phyloP scores from a whole-genome alignment of 2,329 filamentous ascomycete species.

The Neurospora sp. region DNA sequence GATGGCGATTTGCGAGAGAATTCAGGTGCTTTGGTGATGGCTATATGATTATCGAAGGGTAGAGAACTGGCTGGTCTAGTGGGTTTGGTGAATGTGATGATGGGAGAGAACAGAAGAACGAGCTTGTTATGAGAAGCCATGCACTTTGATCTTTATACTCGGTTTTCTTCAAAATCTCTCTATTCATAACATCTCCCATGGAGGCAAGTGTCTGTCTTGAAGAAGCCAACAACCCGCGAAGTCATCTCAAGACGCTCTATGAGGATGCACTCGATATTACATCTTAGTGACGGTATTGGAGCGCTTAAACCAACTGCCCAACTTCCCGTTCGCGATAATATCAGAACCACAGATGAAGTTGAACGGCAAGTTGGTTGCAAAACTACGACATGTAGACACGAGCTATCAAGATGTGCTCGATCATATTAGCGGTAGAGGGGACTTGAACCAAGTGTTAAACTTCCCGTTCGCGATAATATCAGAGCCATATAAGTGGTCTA shows the following conservation, averaged over 20 bases:
- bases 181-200: too few species aligned
- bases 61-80: too few species aligned
- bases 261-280: neutral
- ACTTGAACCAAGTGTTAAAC: neutral
- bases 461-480: neutral
- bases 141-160: too few species aligned
- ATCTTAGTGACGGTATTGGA: neutral
- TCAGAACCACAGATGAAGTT: neutral
- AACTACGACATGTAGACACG: neutral
- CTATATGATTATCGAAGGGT: too few species aligned
- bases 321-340: neutral
- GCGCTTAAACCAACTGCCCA: neutral
- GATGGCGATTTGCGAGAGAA: too few species aligned
- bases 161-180: too few species aligned
- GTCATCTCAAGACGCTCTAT: neutral
- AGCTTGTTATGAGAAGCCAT: too few species aligned
- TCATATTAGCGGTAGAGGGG: neutral
- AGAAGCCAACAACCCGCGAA: neutral
- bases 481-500: neutral
- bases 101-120: too few species aligned
- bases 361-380: neutral
- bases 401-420: neutral
- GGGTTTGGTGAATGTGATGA: too few species aligned
- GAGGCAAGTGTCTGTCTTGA: neutral
- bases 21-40: too few species aligned